These are phyloP conservation scores for Toxicodendron radicans DNA, from an alignment of 345 rosid species.

Conservation along the genomic window DNA sequence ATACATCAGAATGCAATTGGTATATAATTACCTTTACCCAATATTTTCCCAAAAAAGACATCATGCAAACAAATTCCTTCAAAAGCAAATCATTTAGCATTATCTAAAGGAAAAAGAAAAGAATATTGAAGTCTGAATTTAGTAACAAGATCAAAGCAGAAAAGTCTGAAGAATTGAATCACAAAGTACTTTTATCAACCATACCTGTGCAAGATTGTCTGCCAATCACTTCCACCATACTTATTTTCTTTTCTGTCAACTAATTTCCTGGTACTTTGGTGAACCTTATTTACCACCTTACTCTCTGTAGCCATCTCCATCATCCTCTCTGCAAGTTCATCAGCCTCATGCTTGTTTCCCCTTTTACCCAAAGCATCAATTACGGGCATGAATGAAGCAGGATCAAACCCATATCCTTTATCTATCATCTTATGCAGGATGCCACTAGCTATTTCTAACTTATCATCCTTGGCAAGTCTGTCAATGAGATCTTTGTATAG, in stretches of 20 bases:
- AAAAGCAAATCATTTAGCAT: no score
- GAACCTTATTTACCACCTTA: slow-evolving; percentile 40
- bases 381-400: slow-evolving; percentile 87
- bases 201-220: slow-evolving; percentile 69
- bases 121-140: not conserved
- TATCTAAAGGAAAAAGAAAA: not conserved
- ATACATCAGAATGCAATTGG: not conserved
- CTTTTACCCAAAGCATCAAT: slow-evolving; percentile 68
- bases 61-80: not conserved
- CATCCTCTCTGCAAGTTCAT: slow-evolving; percentile 78
- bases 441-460: slow-evolving; percentile 60
- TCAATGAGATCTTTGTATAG: slow-evolving; percentile 68
- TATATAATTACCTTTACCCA: not conserved
- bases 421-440: slow-evolving; percentile 64
- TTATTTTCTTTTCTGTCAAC: slow-evolving; percentile 36
- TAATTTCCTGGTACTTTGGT: slow-evolving; percentile 29
- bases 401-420: slow-evolving; percentile 71
- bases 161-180: not conserved
- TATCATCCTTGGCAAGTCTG: slow-evolving; percentile 65
- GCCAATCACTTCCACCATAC: slow-evolving; percentile 57
- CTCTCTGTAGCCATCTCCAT: slow-evolving; percentile 75
- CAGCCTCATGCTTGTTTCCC: slow-evolving; percentile 74
- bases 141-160: slow-evolving; percentile 7
- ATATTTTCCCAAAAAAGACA: slow-evolving; percentile 19
- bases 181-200: slow-evolving; percentile 13